Percentiles rank a stretch among this genome's conserved stretches.
Evolutionary conservation across 495 filamentous ascomycete genomes (phyloP).

Genomic region (Annulohypoxylon moriforme): DNA sequence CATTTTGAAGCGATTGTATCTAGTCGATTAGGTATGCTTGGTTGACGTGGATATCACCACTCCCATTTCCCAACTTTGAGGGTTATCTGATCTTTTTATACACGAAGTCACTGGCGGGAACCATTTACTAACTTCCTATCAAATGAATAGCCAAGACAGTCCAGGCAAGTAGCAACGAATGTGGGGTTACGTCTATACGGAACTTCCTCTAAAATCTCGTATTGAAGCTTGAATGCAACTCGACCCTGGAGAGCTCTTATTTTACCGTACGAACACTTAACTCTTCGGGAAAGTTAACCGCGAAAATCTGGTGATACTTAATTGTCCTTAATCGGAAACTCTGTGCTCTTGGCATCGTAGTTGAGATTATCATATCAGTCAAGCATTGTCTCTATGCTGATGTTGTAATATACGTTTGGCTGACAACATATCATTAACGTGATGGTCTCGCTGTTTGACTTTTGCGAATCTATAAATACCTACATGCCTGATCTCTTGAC

Average conservation of each 20-base stretch:
- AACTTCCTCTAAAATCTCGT: constrained; percentile 32
- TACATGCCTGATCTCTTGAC: no score
- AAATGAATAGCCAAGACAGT: constrained; percentile 18
- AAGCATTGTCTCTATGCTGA: background rate
- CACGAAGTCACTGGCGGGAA: background rate
- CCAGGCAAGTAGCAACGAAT: constrained; percentile 28
- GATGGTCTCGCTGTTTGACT: background rate
- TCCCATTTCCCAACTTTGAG: background rate
- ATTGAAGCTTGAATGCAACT: constrained; percentile 29
- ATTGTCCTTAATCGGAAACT: constrained; percentile 3
- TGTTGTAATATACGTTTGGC: background rate
- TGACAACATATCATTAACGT: background rate
- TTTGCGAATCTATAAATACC: no score
- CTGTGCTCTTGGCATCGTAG: background rate
- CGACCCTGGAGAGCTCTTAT: constrained; percentile 3
- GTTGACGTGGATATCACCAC: background rate
- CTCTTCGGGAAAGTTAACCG: constrained; percentile 17
- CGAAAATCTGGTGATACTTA: constrained; percentile 1
- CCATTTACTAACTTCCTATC: constrained; percentile 17
- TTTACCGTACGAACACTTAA: background rate
- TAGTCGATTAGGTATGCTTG: background rate
- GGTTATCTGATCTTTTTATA: constrained; percentile 23
- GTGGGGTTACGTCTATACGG: constrained; percentile 28
- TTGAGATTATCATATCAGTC: constrained; percentile 52
- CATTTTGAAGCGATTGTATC: constrained; percentile 26